Evolutionary conservation across 345 rosid genomes (phyloP).

Genomic region (Salix dunnii): DNA sequence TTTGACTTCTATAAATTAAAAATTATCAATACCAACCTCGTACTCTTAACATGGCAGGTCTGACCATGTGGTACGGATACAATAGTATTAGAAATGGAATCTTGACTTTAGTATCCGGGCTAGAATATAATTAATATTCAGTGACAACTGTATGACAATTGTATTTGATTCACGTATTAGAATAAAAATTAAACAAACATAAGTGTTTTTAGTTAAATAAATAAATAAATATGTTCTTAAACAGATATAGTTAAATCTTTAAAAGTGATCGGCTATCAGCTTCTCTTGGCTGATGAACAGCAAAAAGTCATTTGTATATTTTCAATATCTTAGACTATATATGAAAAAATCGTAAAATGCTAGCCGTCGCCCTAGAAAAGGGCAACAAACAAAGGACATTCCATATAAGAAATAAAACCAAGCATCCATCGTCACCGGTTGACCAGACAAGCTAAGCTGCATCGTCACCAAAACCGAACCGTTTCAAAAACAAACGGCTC

Average conservation of each 20-base stretch:
- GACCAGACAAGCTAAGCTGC: constrained; percentile 7
- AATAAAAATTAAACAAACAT: no score
- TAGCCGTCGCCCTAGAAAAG: background rate
- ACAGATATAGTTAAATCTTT: no score
- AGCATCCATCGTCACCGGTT: constrained; percentile 9
- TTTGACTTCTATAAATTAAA: background rate
- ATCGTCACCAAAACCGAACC: background rate
- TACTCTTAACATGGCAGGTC: background rate
- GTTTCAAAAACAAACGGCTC: constrained; percentile 8
- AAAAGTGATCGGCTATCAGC: no score
- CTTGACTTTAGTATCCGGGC: background rate
- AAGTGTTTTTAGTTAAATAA: no score
- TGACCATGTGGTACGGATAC: background rate
- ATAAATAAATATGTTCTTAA: no score
- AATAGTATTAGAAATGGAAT: background rate
- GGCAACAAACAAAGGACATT: background rate
- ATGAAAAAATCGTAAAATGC: no score
- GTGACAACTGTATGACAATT: no score
- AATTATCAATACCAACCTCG: background rate
- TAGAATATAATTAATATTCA: no score
- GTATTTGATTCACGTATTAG: no score
- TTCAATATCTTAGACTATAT: no score
- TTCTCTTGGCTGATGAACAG: no score
- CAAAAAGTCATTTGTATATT: no score
- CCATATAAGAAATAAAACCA: background rate